A percentile compares a stretch with the other conserved stretches of the same genome.
Conservation (phyloP, 208 protist genomes). For the Tetramitus jugosus region DNA sequence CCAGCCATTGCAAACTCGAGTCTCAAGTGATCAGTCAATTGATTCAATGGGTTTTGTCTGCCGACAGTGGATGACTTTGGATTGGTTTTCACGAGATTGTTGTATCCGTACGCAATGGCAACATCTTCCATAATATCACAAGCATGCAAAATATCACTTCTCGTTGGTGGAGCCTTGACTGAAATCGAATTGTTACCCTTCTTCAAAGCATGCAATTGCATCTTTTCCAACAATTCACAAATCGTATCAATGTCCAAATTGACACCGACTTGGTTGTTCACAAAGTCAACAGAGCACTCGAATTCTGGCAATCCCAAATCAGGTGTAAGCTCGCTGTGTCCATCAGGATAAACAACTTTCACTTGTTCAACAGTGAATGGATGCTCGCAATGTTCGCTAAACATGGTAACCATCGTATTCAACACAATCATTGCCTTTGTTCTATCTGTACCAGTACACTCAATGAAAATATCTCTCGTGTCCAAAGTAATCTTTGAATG, state of each 20-base stretch:
- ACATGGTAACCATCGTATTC: slow-evolving; percentile 90
- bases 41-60: slow-evolving; percentile 76
- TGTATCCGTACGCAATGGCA: slow-evolving; percentile 92
- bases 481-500: slow-evolving; percentile 89
- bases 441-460: slow-evolving; percentile 94
- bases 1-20: slow-evolving; percentile 79
- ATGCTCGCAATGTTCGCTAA: slow-evolving; percentile 78
- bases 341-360: slow-evolving; percentile 17
- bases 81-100: slow-evolving; percentile 73
- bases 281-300: slow-evolving; percentile 47
- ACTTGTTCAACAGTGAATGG: slow-evolving; percentile 54
- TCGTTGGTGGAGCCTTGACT: slow-evolving; percentile 73
- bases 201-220: slow-evolving; percentile 67
- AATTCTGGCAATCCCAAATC: slow-evolving; percentile 52
- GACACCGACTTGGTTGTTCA: slow-evolving; percentile 79
- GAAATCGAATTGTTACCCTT: slow-evolving; percentile 42
- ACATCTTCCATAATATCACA: slow-evolving; percentile 97
- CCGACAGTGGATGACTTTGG: slow-evolving; percentile 66
- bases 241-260: slow-evolving; percentile 61
- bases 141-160: slow-evolving; percentile 87
- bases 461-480: slow-evolving; percentile 98
- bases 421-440: slow-evolving; percentile 89
- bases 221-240: slow-evolving; percentile 65
- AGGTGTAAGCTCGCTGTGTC: slow-evolving; percentile 46
- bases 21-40: slow-evolving; percentile 79